Percentiles rank a stretch among this genome's conserved stretches.
Evolutionary conservation across 2,329 filamentous ascomycete genomes (phyloP).

Genomic region (Ophiobolus disseminans): DNA sequence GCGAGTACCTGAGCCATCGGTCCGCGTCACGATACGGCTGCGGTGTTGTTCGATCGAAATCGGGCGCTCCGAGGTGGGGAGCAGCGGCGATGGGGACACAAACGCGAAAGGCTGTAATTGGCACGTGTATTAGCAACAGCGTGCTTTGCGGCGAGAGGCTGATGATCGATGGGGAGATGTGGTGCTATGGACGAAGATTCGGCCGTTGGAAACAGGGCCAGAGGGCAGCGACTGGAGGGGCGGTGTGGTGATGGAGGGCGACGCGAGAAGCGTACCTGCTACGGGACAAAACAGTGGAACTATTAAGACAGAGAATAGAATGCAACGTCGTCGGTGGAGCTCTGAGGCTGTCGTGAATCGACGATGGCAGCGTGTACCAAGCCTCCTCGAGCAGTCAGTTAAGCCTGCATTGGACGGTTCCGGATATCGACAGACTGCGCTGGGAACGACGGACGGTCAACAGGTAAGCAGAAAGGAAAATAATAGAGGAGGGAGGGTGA

Average conservation of each 20-base stretch:
- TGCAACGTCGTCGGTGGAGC: conserved; percentile 36
- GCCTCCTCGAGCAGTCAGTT: conserved; percentile 47
- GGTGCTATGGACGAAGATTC: conserved; percentile 12
- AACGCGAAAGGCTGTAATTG: conserved; percentile 2
- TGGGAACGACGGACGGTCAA: conserved; percentile 33
- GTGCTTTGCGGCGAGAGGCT: background rate
- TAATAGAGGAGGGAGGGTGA: conserved; percentile 44
- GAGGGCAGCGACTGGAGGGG: conserved; percentile 22
- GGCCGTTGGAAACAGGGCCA: conserved; percentile 21
- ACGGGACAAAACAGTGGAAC: conserved; percentile 33
- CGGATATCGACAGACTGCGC: conserved; percentile 30
- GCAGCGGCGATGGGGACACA: conserved; percentile 24
- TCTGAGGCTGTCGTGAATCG: conserved; percentile 47
- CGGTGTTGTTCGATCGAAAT: conserved; percentile 27
- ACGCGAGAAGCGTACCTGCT: conserved; percentile 34
- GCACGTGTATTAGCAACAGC: background rate
- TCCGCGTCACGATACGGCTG: conserved; percentile 28
- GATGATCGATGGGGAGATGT: conserved; percentile 11
- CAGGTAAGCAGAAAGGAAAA: conserved; percentile 43
- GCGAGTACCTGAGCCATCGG: conserved; percentile 56
- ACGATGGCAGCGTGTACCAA: conserved; percentile 51
- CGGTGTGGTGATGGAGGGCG: conserved; percentile 17
- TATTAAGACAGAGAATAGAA: conserved; percentile 51
- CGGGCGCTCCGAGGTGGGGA: conserved; percentile 19
- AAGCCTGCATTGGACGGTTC: conserved; percentile 49